A percentile compares a stretch with the other conserved stretches of the same genome.
phyloP scores from a whole-genome alignment of 1,284 basidiomycete genomes.

The Irpex rosettiformis region DNA sequence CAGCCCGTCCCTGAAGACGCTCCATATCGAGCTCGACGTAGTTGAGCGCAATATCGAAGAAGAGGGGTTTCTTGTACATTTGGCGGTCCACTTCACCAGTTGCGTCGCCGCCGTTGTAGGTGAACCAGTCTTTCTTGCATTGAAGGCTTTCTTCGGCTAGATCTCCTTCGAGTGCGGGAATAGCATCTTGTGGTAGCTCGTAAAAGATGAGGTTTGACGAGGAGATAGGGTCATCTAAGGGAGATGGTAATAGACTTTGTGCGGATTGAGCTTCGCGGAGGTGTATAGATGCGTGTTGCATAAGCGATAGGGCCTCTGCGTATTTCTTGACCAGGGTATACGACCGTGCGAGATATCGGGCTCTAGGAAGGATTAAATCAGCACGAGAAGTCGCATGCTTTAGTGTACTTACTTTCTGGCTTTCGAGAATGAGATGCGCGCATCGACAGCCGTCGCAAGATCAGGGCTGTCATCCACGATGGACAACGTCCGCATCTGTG shows the following conservation, averaged over 20 bases:
- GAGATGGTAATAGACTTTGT: constrained; percentile 36
- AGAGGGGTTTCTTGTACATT: constrained; percentile 75
- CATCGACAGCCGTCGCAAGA: constrained; percentile 74
- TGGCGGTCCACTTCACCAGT: constrained; percentile 37
- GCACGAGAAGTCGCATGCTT: not conserved
- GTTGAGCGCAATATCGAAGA: constrained; percentile 94
- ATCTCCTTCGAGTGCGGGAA: constrained; percentile 49
- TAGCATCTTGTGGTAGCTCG: constrained; percentile 40
- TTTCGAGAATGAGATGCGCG: constrained; percentile 69
- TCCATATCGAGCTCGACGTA: constrained; percentile 87
- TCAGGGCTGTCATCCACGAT: constrained; percentile 88
- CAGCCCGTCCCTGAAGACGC: constrained; percentile 64
- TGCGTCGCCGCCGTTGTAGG: constrained; percentile 61
- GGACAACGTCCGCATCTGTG: constrained; percentile 77
- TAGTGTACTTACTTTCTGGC: constrained; percentile 55
- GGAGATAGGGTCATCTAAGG: constrained; percentile 42
- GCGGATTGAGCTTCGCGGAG: constrained; percentile 62
- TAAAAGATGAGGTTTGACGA: constrained; percentile 47
- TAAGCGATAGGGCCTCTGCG: constrained; percentile 65
- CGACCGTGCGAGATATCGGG: constrained; percentile 67
- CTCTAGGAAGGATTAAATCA: constrained; percentile 38
- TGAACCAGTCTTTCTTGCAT: constrained; percentile 79
- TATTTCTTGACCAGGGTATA: constrained; percentile 69
- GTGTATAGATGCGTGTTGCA: constrained; percentile 67
- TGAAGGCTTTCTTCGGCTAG: constrained; percentile 48